These are phyloP conservation scores for Zasmidium angulare DNA, from an alignment of 2,329 filamentous ascomycete genomes.

Conservation along the genomic window DNA sequence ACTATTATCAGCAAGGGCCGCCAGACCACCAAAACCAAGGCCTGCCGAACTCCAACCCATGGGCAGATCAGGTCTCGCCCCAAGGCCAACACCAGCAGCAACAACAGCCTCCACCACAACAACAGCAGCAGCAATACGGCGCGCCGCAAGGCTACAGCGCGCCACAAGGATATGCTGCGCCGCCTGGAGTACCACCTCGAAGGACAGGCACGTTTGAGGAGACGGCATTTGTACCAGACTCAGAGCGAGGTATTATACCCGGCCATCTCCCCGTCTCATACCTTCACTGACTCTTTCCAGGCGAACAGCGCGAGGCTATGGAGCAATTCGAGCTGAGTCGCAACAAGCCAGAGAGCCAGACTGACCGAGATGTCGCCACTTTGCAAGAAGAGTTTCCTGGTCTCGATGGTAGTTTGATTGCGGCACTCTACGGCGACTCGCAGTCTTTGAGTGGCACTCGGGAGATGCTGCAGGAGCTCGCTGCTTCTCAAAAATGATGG, in stretches of 20 bases:
- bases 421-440: conserved; percentile 46
- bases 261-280: too few species aligned
- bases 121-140: conserved; percentile 2
- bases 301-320: conserved; percentile 39
- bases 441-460: conserved; percentile 43
- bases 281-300: too few species aligned
- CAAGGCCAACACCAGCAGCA: conserved; percentile 10
- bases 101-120: conserved; percentile 10
- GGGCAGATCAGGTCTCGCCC: conserved; percentile 18
- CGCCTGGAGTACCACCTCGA: conserved; percentile 20
- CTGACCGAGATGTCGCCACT: conserved; percentile 43
- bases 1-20: conserved; percentile 13
- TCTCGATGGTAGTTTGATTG: conserved; percentile 47
- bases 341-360: conserved; percentile 34
- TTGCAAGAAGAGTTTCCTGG: conserved; percentile 45
- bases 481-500: conserved; percentile 3
- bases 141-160: neutral
- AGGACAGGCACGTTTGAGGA: conserved; percentile 34
- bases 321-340: conserved; percentile 48
- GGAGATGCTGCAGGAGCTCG: conserved; percentile 46
- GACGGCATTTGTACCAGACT: conserved; percentile 40
- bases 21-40: conserved; percentile 8
- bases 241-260: too few species aligned
- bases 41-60: conserved; percentile 18
- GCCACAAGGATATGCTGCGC: conserved; percentile 7